These are phyloP conservation scores for Asterochloris sp. DNA, from an alignment of 139 green algal genomes.

Conservation along the genomic window DNA sequence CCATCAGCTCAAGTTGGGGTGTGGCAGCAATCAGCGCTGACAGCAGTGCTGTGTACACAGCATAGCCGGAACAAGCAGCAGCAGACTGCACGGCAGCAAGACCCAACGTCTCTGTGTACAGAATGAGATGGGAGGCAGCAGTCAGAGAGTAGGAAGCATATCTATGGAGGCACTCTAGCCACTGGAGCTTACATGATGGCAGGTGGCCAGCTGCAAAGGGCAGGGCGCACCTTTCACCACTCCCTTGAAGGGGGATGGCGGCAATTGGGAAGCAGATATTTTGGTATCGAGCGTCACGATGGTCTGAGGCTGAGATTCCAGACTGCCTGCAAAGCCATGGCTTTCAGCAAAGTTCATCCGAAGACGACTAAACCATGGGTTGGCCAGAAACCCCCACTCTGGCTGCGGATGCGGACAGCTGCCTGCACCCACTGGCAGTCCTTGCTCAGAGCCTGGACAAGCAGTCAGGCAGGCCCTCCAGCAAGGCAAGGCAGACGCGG, in stretches of 20 bases:
- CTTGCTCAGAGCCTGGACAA: too few relatives aligned
- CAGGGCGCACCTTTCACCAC: conserved; percentile 19
- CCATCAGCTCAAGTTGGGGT: not conserved
- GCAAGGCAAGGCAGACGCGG: too few relatives aligned
- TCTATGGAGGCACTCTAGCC: not conserved
- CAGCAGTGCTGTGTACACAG: not conserved
- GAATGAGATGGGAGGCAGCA: not conserved
- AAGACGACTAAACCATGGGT: too few relatives aligned
- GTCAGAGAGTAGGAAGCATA: not conserved
- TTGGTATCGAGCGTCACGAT: conserved; percentile 7
- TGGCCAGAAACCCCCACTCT: too few relatives aligned
- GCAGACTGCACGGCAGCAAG: not conserved
- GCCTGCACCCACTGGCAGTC: too few relatives aligned
- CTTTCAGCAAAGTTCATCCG: too few relatives aligned
- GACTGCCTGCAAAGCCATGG: too few relatives aligned
- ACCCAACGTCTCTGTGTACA: not conserved
- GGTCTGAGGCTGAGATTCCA: too few relatives aligned
- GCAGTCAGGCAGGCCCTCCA: too few relatives aligned
- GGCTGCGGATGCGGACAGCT: too few relatives aligned
- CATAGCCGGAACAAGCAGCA: not conserved
- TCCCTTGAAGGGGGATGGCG: conserved; percentile 16
- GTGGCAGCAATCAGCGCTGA: not conserved
- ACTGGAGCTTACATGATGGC: too few relatives aligned
- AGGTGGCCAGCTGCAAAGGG: not conserved
- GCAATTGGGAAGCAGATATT: conserved; percentile 8